phyloP scores from a whole-genome alignment of 2,329 filamentous ascomycete genomes.

The Colletotrichum navitas region DNA sequence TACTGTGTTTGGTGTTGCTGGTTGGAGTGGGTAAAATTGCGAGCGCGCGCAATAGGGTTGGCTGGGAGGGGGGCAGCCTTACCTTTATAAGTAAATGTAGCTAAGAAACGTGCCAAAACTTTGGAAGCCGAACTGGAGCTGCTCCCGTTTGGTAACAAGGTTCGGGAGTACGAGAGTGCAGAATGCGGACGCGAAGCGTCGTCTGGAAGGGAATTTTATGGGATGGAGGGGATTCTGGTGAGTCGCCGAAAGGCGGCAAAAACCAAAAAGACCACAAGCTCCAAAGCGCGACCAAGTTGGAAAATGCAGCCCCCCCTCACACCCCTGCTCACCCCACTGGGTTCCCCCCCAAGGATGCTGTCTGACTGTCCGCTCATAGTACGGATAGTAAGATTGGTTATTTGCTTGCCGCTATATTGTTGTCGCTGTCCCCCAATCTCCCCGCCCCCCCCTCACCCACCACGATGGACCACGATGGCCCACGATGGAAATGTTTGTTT shows the following conservation, averaged over 20 bases:
- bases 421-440: conserved; percentile 1
- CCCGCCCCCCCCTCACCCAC: background rate
- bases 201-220: background rate
- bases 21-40: background rate
- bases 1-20: background rate
- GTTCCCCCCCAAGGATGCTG: too few relatives aligned
- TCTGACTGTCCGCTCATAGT: too few relatives aligned
- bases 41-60: background rate
- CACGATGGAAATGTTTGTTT: background rate
- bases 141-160: background rate
- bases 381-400: too few relatives aligned
- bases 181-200: background rate
- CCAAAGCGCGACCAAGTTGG: background rate
- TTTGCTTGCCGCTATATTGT: background rate
- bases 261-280: conserved; percentile 5
- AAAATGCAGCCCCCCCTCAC: background rate
- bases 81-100: background rate
- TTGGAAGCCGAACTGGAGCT: conserved; percentile 13
- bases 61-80: too few relatives aligned
- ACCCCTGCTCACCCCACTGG: conserved; percentile 1
- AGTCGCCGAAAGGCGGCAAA: conserved; percentile 8
- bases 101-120: background rate
- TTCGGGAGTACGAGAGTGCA: conserved; percentile 17
- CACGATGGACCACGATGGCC: too few relatives aligned
- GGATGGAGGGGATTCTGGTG: background rate